phyloP scores from a whole-genome alignment of 106 monocot genomes.

The Hemerocallis citrina region DNA sequence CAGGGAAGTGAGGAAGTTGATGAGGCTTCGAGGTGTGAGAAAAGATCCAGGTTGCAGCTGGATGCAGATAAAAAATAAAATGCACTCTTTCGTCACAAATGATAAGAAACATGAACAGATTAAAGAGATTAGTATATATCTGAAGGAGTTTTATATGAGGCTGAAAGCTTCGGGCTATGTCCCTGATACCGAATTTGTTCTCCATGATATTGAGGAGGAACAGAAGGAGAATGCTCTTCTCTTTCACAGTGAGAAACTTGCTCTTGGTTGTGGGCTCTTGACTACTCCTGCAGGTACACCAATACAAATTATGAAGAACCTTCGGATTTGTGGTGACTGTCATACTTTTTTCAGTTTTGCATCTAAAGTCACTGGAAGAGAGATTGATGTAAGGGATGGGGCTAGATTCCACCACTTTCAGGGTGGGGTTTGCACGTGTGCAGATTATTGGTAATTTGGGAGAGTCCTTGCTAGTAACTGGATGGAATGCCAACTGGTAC shows the following conservation, averaged over 20 bases:
- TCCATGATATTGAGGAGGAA: conserved; percentile 55
- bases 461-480: no score
- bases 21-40: conserved; percentile 35
- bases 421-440: conserved; percentile 13
- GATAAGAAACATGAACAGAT: conserved; percentile 34
- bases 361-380: conserved; percentile 14
- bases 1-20: conserved; percentile 40
- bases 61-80: conserved; percentile 39
- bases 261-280: conserved; percentile 9
- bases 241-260: conserved; percentile 19
- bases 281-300: conserved; percentile 3
- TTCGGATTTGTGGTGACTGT: conserved; percentile 16
- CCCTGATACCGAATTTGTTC: conserved; percentile 39
- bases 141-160: conserved; percentile 21
- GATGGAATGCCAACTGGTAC: no score
- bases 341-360: conserved; percentile 11
- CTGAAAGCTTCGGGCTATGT: conserved; percentile 38
- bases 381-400: conserved; percentile 16
- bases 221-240: conserved; percentile 33
- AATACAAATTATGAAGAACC: conserved; percentile 15
- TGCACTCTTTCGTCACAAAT: conserved; percentile 30
- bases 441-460: conserved; percentile 19
- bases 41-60: conserved; percentile 64
- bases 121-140: conserved; percentile 19
- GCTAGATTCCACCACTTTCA: conserved; percentile 13